Conservation (phyloP, 805 yeast species). For the Candida pseudoglaebosa region DNA sequence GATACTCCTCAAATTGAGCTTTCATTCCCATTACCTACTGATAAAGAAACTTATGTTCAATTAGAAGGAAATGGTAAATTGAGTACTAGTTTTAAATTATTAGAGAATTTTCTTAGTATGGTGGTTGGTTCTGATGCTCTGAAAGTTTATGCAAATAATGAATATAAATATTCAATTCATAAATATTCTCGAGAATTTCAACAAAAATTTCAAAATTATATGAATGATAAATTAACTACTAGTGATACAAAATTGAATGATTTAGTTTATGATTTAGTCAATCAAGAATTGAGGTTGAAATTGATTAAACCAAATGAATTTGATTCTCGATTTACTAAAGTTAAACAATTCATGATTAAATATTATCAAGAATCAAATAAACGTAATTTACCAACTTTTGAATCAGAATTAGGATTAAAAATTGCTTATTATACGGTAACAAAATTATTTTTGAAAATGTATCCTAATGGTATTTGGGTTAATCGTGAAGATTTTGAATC, state of each 20-base stretch:
- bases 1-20: constrained; percentile 27
- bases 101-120: constrained; percentile 29
- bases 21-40: constrained; percentile 38
- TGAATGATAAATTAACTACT: constrained; percentile 30
- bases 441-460: constrained; percentile 29
- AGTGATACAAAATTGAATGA: constrained; percentile 33
- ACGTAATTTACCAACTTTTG: constrained; percentile 34
- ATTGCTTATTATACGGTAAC: constrained; percentile 38
- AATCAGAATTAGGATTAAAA: constrained; percentile 19
- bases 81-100: constrained; percentile 19
- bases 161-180: constrained; percentile 31
- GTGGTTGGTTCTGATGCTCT: constrained; percentile 25
- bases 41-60: constrained; percentile 25
- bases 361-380: constrained; percentile 33
- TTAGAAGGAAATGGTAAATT: constrained; percentile 27
- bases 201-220: constrained; percentile 21
- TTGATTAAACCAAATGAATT: constrained; percentile 32
- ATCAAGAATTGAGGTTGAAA: constrained; percentile 35
- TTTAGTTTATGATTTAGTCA: constrained; percentile 30
- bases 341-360: constrained; percentile 35
- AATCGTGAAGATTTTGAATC: constrained; percentile 25
- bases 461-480: constrained; percentile 42
- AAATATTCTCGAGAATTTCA: constrained; percentile 27
- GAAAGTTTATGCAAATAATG: constrained; percentile 30
- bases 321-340: constrained; percentile 28